Base-by-base conservation (phyloP, 805 yeast species). In the Metschnikowia dekortorum region DNA sequence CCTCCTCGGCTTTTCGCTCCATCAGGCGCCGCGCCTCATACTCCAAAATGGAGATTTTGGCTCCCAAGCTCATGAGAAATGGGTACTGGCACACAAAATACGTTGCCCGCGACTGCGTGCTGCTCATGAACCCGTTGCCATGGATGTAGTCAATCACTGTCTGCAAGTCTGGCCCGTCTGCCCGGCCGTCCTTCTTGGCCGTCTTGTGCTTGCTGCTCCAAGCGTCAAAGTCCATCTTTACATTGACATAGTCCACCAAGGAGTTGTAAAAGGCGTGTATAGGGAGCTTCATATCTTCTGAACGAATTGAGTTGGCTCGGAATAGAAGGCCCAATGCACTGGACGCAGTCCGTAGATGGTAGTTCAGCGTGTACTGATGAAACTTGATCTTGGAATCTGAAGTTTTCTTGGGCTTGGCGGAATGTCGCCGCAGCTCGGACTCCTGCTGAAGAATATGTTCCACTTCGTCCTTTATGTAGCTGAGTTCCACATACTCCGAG, bases 1-100 rank as follows among this genome's bases (percentile, higher is more conserved):
- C 96, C 63, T 88, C 92, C 59, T 89, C 96, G 0, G 96, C 96
- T 59, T 85, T 84, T 47, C 85, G 70, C 59, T 87, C 94, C 96
- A 90, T 90, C 47, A 80, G 85, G 43, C 85, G 67, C 53, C 82
- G 78, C 0, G 92, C 89, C 61, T 89, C 96, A 63, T 87, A 83
- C 57, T 88, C 96, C 54, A 92, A 68, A 2, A 92, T 82, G 0
- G 85, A 75, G 2, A 90, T 85, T 64, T 92, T 92, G 1, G 89
- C 79, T 0, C 96, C 97, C 51, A 92, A 66, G 0, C 96, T 83
- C 26, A 92, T 69, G 46, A 89, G 69, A 62, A 87, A 90, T 1
- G 97, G 97, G 57, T 77, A 90, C 55, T 87, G 86, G 63, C 98
- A 91, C 53, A 92, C 82, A 82, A 77, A 65, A 79, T 81, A 61